Percentiles rank a stretch among this genome's conserved stretches.
These are phyloP conservation scores for Pneumocystis jirovecii DNA, from an alignment of 1,139 yeast species.

Conservation along the genomic window DNA sequence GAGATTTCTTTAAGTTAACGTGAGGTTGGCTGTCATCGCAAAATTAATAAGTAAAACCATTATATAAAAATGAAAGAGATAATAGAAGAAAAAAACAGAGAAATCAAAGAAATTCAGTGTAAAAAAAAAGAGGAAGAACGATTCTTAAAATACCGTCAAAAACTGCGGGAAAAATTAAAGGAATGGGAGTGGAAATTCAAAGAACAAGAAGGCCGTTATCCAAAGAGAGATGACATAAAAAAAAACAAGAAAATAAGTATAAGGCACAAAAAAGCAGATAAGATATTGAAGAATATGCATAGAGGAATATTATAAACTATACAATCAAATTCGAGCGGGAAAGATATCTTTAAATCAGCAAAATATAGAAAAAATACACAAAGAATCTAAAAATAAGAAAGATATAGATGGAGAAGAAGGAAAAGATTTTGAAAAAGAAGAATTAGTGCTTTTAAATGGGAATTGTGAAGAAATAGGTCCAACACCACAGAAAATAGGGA, in stretches of 20 bases:
- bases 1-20: no score
- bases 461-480: conserved; percentile 12
- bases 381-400: neutral
- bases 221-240: conserved; percentile 42
- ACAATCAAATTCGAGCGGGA: conserved; percentile 11
- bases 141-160: conserved; percentile 8
- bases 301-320: conserved; percentile 2
- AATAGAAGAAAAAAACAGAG: neutral
- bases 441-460: conserved; percentile 10
- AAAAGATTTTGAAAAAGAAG: neutral
- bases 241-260: conserved; percentile 28
- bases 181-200: conserved; percentile 46
- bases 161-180: conserved; percentile 36
- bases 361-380: conserved; percentile 18
- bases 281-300: neutral
- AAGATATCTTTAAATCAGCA: conserved; percentile 33
- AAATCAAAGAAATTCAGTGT: neutral
- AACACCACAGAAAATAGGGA: neutral
- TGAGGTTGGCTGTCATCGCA: neutral
- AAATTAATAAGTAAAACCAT: no score
- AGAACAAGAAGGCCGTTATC: conserved; percentile 32
- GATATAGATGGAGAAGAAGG: neutral
- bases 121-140: neutral
- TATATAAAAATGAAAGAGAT: neutral
- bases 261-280: neutral